Evolutionary conservation across 2,329 filamentous ascomycete species (phyloP), one percentile per base, ranked within the genome.

Genomic region (Alternaria solani): DNA sequence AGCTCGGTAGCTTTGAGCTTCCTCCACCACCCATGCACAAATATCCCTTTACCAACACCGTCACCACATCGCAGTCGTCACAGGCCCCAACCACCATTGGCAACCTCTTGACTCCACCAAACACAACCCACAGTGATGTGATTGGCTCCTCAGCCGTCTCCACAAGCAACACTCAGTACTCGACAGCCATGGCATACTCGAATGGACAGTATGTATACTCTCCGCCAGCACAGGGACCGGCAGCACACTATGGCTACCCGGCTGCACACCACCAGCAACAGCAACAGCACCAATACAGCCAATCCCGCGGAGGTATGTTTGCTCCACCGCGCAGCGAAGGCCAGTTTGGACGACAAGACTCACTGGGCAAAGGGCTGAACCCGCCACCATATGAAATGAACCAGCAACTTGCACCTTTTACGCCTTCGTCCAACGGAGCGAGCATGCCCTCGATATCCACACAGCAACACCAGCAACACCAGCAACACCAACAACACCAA

Each of bases 1-100:
- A 86, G 69, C 84, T 93, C 63, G 89, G 90, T 59, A 85, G 81
- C 67, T 91, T 92, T 74, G 88, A 91, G 73, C 85, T 92, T 51
- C 65, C 75, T 52, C 87, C 89, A 55, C 88, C 88, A 67, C 84
- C 86, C 51, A 81, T 86, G 72, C 75, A 85, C 69, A 87, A 87
- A 75, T 86, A 84, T 70, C 78, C 82, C 58, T 79, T 71, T 64
- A 75, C 67, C 72, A 76, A 77, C 69, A 74, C 71, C 46, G 69
- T 77, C 61, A 75, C 74, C 65, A 68, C 78, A 63, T 79, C 79
- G 61, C 82, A 84, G 64, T 77, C 81, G 48, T 77, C 82, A 42
- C 81, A 84, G 41, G 80, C 83, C 38, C 81, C 82, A 25, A 75
- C 76, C 20, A 79, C 75, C 41, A 74, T 81, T 59, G 81, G 86